Percentiles rank a stretch among this genome's conserved stretches.
Conservation (phyloP, 345 rosid species). For the Brassica incana region DNA sequence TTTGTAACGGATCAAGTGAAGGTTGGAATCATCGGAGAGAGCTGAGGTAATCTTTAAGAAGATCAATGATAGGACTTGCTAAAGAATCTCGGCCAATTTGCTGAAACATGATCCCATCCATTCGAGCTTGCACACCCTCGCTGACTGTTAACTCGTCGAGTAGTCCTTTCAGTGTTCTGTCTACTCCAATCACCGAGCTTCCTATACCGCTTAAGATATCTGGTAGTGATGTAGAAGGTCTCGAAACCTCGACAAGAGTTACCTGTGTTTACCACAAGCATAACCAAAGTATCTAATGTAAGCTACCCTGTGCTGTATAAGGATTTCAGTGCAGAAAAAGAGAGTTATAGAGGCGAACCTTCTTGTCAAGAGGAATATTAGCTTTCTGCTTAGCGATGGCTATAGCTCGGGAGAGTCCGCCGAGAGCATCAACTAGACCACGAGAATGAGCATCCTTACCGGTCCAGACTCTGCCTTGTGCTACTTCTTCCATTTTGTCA, state of each 20-base stretch:
- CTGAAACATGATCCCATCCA: constrained; percentile 88
- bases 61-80: constrained; percentile 51
- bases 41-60: constrained; percentile 73
- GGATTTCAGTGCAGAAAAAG: constrained; percentile 5
- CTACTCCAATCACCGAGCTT: constrained; percentile 67
- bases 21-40: constrained; percentile 54
- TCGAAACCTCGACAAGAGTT: constrained; percentile 76
- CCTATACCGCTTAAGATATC: constrained; percentile 75
- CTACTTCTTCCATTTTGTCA: constrained; percentile 88
- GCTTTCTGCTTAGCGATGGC: constrained; percentile 88
- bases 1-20: neutral
- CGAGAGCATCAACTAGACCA: constrained; percentile 84
- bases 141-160: constrained; percentile 57
- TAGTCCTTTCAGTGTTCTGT: constrained; percentile 58
- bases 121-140: constrained; percentile 78
- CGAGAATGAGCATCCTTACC: constrained; percentile 82
- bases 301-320: neutral
- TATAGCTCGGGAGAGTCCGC: constrained; percentile 83
- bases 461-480: constrained; percentile 99
- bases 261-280: constrained; percentile 49
- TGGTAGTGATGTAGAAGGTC: constrained; percentile 69
- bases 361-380: constrained; percentile 62
- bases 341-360: constrained; percentile 41
- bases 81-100: constrained; percentile 56
- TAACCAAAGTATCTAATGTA: constrained; percentile 1